Base-by-base conservation (phyloP, 805 yeast genomes). In the Lipomyces yamadae region DNA sequence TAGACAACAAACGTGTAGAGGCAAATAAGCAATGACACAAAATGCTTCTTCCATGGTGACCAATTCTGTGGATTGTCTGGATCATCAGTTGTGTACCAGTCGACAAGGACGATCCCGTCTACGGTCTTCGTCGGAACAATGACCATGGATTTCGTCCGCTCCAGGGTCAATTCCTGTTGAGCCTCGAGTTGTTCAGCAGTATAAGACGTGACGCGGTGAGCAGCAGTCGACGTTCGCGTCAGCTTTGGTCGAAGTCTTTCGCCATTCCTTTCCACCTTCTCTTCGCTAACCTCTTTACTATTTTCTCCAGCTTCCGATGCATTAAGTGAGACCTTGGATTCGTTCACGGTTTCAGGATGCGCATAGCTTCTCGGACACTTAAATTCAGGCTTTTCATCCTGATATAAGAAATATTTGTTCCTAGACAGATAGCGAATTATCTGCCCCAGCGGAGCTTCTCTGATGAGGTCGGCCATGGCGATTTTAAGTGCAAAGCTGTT, bases 61-160 rank as follows among this genome's bases (percentile, higher is more conserved):
- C 90, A 87, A 72, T 85, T 85, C 30, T 76, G 72, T 0, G 91
- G 90, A 69, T 83, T 60, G 18, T 68, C 72, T 18, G 72, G 73
- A 55, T 70, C 73, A 45, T 55, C 57, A n/a, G 70, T 63, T 8
- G 69, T 67, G 53, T 70, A 35, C 73, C 69, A 70, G 18, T 42
- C 54, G 18, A 65, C 68, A 11, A 64, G 33, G 18, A 52, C 24
- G 18, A 52, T 52, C 29, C 55, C 55, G n/a, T 52, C 55, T 15
- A 11, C 8, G 55, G 55, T 52, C 55, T 52, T 52, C n/a, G 18
- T 18, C 33, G 55, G 55, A 32, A 56, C 39, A 30, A 56, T 56
- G 15, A 33, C 45, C 34, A n/a, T 35, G 13, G 39, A 15, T 35
- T 33, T 35, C 18, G 52, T 29, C 48, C 45, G 39, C 45, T 56